A percentile compares a stretch with the other conserved stretches of the same genome.
Conservation (phyloP, 305 asterid genomes). For the Fraxinus floribunda region DNA sequence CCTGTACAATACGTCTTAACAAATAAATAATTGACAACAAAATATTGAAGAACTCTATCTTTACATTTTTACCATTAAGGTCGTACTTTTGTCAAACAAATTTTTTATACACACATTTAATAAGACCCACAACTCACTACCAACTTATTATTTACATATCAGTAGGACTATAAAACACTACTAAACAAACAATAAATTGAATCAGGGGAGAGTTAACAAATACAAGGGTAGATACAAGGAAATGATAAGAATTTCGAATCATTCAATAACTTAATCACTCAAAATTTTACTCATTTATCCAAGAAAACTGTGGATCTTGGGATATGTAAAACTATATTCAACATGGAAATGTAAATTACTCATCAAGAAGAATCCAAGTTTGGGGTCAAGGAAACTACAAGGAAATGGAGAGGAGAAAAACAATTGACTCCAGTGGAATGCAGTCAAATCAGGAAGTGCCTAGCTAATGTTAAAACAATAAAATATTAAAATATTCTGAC, state of each 20-base stretch:
- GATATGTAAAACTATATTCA: neutral
- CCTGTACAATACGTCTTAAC: conserved; percentile 45
- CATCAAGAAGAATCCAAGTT: neutral
- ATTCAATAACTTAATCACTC: neutral
- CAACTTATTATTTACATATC: neutral
- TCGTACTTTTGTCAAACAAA: neutral
- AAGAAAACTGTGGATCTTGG: neutral
- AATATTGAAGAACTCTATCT: neutral
- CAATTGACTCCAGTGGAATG: neutral
- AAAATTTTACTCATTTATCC: neutral
- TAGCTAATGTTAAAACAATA: neutral
- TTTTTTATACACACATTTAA: neutral
- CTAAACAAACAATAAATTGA: neutral
- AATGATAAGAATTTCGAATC: neutral
- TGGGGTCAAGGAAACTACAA: neutral
- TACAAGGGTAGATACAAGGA: neutral
- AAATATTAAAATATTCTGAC: neutral
- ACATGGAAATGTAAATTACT: neutral
- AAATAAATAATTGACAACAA: neutral
- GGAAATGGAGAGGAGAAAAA: neutral
- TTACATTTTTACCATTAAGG: neutral
- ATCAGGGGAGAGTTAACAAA: neutral
- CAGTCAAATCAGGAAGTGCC: neutral
- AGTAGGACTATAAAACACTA: neutral
- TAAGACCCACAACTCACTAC: neutral